Conservation (phyloP, 139 green algal genomes). For the Tetradesmus obliquus region DNA sequence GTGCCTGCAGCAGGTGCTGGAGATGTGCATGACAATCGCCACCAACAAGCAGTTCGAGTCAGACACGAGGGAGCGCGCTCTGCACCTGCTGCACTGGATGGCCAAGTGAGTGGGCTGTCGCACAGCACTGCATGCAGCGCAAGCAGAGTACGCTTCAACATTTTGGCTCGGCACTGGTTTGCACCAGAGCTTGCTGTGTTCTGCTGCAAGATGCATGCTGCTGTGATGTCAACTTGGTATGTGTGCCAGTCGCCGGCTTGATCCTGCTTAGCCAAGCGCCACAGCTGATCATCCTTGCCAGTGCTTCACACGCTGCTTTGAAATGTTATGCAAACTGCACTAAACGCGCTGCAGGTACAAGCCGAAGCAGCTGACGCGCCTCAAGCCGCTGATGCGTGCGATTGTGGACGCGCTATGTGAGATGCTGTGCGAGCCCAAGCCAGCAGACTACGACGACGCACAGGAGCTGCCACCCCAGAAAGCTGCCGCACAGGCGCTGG, state of each 20-base stretch:
- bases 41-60: slow-evolving; percentile 56
- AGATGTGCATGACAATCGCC: slow-evolving; percentile 61
- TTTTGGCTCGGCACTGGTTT: not conserved
- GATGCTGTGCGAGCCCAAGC: slow-evolving; percentile 65
- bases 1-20: slow-evolving; percentile 63
- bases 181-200: not conserved
- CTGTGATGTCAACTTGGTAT: not conserved
- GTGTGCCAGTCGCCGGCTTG: no score
- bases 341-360: slow-evolving; percentile 56
- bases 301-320: no score
- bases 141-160: not conserved
- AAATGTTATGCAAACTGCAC: no score
- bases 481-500: slow-evolving; percentile 66
- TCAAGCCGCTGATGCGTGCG: slow-evolving; percentile 60
- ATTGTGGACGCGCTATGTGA: slow-evolving; percentile 69
- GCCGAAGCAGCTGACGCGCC: slow-evolving; percentile 76
- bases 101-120: slow-evolving; percentile 48
- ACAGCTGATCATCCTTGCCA: no score
- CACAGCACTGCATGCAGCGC: not conserved
- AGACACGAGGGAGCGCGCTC: slow-evolving; percentile 65
- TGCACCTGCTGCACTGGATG: slow-evolving; percentile 74
- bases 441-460: slow-evolving; percentile 57
- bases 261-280: no score
- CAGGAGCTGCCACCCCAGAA: slow-evolving; percentile 47
- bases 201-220: not conserved